Evolutionary conservation across 2,329 filamentous ascomycete genomes (phyloP).

Genomic region (Lasiodiplodia hormozganensis): DNA sequence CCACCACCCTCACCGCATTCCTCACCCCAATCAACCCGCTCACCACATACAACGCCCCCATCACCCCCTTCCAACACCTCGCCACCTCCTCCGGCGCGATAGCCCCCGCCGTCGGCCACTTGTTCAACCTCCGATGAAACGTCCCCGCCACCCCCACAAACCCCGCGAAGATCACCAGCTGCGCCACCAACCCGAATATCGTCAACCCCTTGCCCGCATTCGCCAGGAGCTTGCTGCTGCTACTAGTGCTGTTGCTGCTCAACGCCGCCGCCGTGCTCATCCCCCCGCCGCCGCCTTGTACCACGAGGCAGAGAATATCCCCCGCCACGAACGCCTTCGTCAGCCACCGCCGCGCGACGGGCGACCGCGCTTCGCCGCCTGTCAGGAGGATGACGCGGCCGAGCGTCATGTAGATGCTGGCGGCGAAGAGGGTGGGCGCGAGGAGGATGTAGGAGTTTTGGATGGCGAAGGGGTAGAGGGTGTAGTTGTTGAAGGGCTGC

Average conservation of each 20-base stretch:
- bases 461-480: constrained; percentile 51
- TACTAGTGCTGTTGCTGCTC: constrained; percentile 22
- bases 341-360: constrained; percentile 44
- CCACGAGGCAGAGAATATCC: constrained; percentile 50
- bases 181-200: constrained; percentile 56
- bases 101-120: constrained; percentile 31
- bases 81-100: not conserved
- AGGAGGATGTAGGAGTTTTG: constrained; percentile 54
- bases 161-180: constrained; percentile 58
- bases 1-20: constrained; percentile 56
- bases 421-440: constrained; percentile 56
- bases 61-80: constrained; percentile 38
- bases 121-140: constrained; percentile 36
- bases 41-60: constrained; percentile 53
- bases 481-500: constrained; percentile 41
- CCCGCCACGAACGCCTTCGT: constrained; percentile 52
- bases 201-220: constrained; percentile 42
- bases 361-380: constrained; percentile 42
- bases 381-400: constrained; percentile 48
- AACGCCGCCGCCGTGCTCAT: constrained; percentile 31
- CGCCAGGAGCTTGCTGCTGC: not conserved
- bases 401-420: constrained; percentile 53
- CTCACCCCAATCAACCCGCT: constrained; percentile 58
- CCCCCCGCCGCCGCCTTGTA: constrained; percentile 41
- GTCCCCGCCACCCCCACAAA: constrained; percentile 50